Evolutionary conservation across 805 yeast species (phyloP), one percentile per base, ranked within the genome.

Genomic region (Suhomyces vadensis): DNA sequence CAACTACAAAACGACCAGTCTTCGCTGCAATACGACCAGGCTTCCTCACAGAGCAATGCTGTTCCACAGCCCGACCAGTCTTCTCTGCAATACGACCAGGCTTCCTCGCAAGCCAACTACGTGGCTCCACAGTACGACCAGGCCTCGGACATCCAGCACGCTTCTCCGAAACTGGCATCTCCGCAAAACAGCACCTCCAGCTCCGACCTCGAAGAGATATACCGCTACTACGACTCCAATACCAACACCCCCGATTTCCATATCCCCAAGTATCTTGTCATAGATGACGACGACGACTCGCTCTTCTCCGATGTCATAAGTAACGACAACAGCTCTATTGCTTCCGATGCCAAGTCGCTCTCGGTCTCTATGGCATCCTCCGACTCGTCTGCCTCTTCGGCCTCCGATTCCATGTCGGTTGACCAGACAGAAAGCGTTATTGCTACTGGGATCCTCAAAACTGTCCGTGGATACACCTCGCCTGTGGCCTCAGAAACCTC

Each of bases 251-350:
- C 35, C 4, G 38, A 33, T n/a, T 40, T 40, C 10, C 35, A 40
- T 17, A 29, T 31, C n/a, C 43, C 43, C n/a, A 39, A 41, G 31
- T 14, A 40, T 37, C 13, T 35, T 9, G 41, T 48, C 13, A 35
- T 40, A 3, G 52, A 49, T 14, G 51, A 46, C 17, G 56, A 52
- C 17, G 44, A 43, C 27, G 56, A 52, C 29, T 48, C 52, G 29
- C 44, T 52, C 33, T 48, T 52, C 31, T 50, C 51, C 20, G 54
- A 50, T 22, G 11, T 13, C 20, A 19, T 44, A 17, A 44, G 51
- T 4, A 38, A 39, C 27, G 38, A 39, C 1, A 10, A 26, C 9
- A 39, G 29, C 25, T 39, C 37, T 5, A 22, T 31, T 8, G 17
- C 42, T 11, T 23, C 35, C 16, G 22, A 25, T 17, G 7, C 19